Conservation (phyloP, 2,329 filamentous ascomycete genomes). For the Scedosporium aurantiacum region DNA sequence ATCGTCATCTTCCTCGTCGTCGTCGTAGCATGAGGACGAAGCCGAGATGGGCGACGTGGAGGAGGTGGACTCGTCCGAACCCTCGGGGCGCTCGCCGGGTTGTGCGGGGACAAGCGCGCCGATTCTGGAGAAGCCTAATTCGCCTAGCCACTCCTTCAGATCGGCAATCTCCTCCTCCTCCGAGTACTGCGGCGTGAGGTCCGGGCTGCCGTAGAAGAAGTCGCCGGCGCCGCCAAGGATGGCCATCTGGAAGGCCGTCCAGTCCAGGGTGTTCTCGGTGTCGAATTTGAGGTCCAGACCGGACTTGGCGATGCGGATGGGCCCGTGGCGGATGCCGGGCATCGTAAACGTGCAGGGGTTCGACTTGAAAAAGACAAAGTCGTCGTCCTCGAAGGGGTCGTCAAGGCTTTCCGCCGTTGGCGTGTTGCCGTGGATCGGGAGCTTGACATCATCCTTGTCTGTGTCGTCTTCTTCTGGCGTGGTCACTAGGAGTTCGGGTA, state of each 20-base stretch:
- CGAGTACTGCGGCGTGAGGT: slow-evolving; percentile 22
- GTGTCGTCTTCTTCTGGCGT: slow-evolving; percentile 11
- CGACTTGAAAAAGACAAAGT: slow-evolving; percentile 35
- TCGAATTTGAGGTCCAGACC: slow-evolving; percentile 21
- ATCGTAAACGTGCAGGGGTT: slow-evolving; percentile 38
- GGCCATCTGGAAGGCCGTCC: slow-evolving; percentile 56
- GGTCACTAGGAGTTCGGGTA: slow-evolving; percentile 26
- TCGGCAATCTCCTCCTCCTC: slow-evolving; percentile 38
- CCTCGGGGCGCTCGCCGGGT: slow-evolving; percentile 9
- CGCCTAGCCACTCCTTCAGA: slow-evolving; percentile 39
- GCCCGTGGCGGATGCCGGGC: slow-evolving; percentile 42
- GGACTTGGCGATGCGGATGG: slow-evolving; percentile 38
- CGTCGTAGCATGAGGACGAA: slow-evolving; percentile 15
- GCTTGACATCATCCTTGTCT: background rate
- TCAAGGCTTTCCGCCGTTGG: slow-evolving; percentile 7
- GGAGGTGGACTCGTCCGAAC: background rate
- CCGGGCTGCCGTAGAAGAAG: slow-evolving; percentile 31
- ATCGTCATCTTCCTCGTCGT: slow-evolving; percentile 15
- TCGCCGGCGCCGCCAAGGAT: slow-evolving; percentile 47
- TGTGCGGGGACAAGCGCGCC: slow-evolving; percentile 15
- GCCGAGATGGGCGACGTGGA: slow-evolving; percentile 4
- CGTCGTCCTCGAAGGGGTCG: slow-evolving; percentile 25
- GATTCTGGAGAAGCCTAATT: slow-evolving; percentile 28
- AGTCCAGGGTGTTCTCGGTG: slow-evolving; percentile 37
- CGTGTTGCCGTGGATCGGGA: background rate